phyloP scores from a whole-genome alignment of 2,329 filamentous ascomycete genomes.

The Colletotrichum tofieldiae region DNA sequence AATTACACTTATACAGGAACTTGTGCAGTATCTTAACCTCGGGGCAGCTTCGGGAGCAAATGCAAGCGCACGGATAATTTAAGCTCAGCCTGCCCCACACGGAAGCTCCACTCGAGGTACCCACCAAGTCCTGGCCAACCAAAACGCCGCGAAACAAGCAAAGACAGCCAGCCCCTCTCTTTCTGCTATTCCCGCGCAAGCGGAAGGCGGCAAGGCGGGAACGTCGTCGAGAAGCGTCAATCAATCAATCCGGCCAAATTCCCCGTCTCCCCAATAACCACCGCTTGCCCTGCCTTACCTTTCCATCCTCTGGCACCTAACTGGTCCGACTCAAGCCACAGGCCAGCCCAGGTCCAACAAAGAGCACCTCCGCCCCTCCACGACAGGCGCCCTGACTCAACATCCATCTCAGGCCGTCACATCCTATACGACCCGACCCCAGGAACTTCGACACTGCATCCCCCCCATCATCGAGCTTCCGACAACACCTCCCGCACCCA shows the following conservation, averaged over 20 bases:
- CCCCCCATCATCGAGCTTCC: slow-evolving; percentile 1
- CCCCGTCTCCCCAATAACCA: slow-evolving; percentile 20
- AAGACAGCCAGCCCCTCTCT: slow-evolving; percentile 36
- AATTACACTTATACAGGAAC: not conserved
- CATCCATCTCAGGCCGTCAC: slow-evolving; percentile 21
- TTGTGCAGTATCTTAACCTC: slow-evolving; percentile 25
- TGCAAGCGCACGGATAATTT: slow-evolving; percentile 29
- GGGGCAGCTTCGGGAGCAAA: slow-evolving; percentile 20
- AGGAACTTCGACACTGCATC: slow-evolving; percentile 30
- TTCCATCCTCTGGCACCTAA: slow-evolving; percentile 17
- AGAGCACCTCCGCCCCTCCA: slow-evolving; percentile 24
- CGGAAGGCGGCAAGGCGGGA: slow-evolving; percentile 41
- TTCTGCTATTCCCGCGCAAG: slow-evolving; percentile 36
- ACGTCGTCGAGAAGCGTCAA: slow-evolving; percentile 39
- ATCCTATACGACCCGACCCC: slow-evolving; percentile 11
- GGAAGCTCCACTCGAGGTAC: slow-evolving; percentile 24
- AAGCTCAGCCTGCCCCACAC: slow-evolving; percentile 34
- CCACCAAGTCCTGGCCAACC: slow-evolving; percentile 30
- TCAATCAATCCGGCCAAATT: slow-evolving; percentile 35
- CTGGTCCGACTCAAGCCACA: slow-evolving; percentile 26
- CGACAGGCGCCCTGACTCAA: slow-evolving; percentile 15
- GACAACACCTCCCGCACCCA: not conserved
- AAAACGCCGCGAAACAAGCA: slow-evolving; percentile 27
- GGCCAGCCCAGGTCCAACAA: slow-evolving; percentile 32
- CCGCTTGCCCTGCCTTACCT: slow-evolving; percentile 11